Conservation (phyloP, 768 basidiomycete genomes). For the Flagelloscypha sp. region DNA sequence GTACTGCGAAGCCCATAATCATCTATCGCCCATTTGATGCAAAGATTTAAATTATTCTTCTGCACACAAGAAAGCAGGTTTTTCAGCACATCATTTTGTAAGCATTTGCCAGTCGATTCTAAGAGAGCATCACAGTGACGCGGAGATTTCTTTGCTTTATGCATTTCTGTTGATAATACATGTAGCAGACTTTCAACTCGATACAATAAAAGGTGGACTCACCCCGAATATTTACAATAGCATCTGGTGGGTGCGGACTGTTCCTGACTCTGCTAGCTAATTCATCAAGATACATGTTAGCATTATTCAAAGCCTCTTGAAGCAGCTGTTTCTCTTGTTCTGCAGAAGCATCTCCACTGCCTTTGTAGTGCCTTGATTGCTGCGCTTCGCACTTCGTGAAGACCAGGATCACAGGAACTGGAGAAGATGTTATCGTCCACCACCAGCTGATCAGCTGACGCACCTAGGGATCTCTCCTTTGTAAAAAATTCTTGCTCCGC, state of each 20-base stretch:
- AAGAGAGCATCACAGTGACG: conserved; percentile 10
- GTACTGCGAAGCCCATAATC: too few relatives aligned
- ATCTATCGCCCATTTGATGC: too few relatives aligned
- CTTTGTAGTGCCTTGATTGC: conserved; percentile 8
- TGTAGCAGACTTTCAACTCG: conserved; percentile 1
- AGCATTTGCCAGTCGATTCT: conserved; percentile 12
- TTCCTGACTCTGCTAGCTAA: conserved; percentile 9
- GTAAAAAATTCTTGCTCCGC: conserved; percentile 24
- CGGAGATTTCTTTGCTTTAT: conserved; percentile 9
- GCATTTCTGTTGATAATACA: conserved; percentile 15
- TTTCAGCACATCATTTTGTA: conserved; percentile 12
- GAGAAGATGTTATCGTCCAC: background rate
- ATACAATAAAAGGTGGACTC: background rate
- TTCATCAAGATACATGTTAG: conserved; percentile 10
- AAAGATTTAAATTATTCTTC: conserved; percentile 17
- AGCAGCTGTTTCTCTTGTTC: conserved; percentile 10
- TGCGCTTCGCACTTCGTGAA: conserved; percentile 31
- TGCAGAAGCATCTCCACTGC: conserved; percentile 12
- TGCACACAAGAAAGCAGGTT: conserved; percentile 17
- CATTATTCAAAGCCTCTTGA: too few relatives aligned
- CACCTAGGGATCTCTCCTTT: conserved; percentile 17
- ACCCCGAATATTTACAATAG: conserved; percentile 14
- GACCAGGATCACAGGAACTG: conserved; percentile 30
- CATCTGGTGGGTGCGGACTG: conserved; percentile 11
- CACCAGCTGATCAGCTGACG: background rate